A percentile compares a stretch with the other conserved stretches of the same genome.
Evolutionary conservation across 2,329 filamentous ascomycete species (phyloP).

Genomic region (Scleromitrula shiraiana): DNA sequence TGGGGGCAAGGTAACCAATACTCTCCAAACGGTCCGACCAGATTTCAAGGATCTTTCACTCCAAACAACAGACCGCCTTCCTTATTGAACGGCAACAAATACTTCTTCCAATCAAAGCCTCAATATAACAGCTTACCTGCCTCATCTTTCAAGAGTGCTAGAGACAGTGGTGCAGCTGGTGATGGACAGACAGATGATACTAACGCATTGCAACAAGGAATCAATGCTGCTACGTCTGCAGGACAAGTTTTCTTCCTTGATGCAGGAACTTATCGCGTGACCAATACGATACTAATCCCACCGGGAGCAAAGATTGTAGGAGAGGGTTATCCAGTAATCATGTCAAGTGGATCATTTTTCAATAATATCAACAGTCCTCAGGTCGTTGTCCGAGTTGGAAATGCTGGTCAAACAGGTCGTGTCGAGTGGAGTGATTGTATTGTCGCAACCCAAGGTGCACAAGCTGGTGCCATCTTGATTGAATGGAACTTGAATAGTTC

Average conservation of each 20-base stretch:
- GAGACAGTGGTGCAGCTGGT: constrained; percentile 36
- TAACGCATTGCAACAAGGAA: constrained; percentile 46
- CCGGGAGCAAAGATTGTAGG: constrained; percentile 34
- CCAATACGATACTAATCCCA: constrained; percentile 39
- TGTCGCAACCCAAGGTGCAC: constrained; percentile 48
- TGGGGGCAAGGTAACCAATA: constrained; percentile 40
- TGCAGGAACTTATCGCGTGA: constrained; percentile 46
- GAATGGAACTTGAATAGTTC: constrained; percentile 52
- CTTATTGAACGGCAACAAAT: too few relatives aligned
- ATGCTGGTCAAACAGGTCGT: constrained; percentile 47
- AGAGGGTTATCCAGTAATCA: constrained; percentile 36
- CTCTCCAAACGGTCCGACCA: constrained; percentile 37
- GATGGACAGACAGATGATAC: constrained; percentile 54
- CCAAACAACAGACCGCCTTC: too few relatives aligned
- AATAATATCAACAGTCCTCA: constrained; percentile 35
- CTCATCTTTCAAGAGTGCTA: constrained; percentile 37
- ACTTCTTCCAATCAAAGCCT: constrained; percentile 46
- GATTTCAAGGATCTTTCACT: constrained; percentile 34
- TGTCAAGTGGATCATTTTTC: constrained; percentile 36
- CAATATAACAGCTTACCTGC: constrained; percentile 38
- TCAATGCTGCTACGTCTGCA: constrained; percentile 41
- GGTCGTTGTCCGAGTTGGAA: constrained; percentile 44
- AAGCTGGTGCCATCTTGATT: constrained; percentile 53
- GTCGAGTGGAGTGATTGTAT: constrained; percentile 59
- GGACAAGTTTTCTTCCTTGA: constrained; percentile 49